Evolutionary conservation across 2,329 filamentous ascomycete genomes (phyloP).

Genomic region (Xylariomycetidae sp.): DNA sequence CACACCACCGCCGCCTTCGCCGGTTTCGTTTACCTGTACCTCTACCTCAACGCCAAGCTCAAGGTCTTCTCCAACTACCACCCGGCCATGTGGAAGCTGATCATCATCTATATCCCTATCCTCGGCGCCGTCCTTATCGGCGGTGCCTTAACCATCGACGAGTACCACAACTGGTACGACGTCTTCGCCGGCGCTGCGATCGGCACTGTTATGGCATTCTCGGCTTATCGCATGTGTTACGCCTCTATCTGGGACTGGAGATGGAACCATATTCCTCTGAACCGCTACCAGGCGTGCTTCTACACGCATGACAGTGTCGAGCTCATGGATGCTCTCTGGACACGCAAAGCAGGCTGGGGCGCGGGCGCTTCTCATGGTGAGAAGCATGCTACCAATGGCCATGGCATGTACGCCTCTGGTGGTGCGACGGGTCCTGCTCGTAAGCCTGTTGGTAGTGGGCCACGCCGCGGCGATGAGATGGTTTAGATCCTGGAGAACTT

Average conservation of each 20-base stretch:
- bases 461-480: conserved; percentile 19
- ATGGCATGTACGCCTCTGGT: conserved; percentile 5
- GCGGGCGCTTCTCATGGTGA: conserved; percentile 33
- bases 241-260: conserved; percentile 65
- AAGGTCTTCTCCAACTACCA: conserved; percentile 72
- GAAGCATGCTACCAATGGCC: conserved; percentile 6
- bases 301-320: conserved; percentile 40
- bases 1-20: conserved; percentile 71
- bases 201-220: conserved; percentile 61
- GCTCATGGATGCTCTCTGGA: conserved; percentile 52
- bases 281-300: conserved; percentile 50
- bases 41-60: conserved; percentile 75
- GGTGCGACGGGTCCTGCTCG: conserved; percentile 9
- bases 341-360: conserved; percentile 58
- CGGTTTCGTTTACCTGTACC: conserved; percentile 63
- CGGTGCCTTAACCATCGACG: conserved; percentile 66
- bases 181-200: conserved; percentile 62
- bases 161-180: conserved; percentile 74
- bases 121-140: conserved; percentile 65
- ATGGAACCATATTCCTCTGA: conserved; percentile 60
- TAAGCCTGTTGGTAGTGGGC: conserved; percentile 17
- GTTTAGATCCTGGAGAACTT: no score
- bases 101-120: conserved; percentile 60
- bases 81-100: conserved; percentile 68
- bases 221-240: conserved; percentile 63